Percentiles rank a stretch among this genome's conserved stretches.
These are phyloP conservation scores for Eimeria brunetti DNA, from an alignment of 169 alveolate genomes.

Conservation along the genomic window DNA sequence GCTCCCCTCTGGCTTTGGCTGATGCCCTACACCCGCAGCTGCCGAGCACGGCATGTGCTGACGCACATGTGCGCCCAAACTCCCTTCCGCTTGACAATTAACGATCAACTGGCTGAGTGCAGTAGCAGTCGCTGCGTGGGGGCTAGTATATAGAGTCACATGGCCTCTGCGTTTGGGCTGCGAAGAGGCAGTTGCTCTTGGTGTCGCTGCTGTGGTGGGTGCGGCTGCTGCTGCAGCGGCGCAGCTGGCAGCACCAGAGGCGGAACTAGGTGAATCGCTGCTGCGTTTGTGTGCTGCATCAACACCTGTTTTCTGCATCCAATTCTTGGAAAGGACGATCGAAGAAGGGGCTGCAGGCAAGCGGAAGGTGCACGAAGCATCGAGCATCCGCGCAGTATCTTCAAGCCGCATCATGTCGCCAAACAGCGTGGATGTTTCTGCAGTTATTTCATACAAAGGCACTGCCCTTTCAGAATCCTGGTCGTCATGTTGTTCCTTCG, in stretches of 20 bases:
- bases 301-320: neutral
- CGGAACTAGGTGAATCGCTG: neutral
- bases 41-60: neutral
- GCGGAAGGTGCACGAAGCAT: slow-evolving; percentile 68
- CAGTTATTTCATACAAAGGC: slow-evolving; percentile 48
- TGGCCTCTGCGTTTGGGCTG: neutral
- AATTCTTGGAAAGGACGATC: neutral
- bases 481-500: neutral
- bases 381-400: slow-evolving; percentile 64
- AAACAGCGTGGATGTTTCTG: slow-evolving; percentile 19
- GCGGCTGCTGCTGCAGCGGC: neutral
- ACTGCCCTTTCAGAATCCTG: slow-evolving; percentile 3
- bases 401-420: slow-evolving; percentile 72
- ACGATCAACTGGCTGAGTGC: slow-evolving; percentile 16
- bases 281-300: neutral
- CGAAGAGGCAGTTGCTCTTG: neutral
- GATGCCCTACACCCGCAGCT: neutral
- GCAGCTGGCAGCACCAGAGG: neutral
- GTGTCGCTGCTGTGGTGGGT: neutral
- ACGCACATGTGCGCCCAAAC: neutral
- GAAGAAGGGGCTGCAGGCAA: slow-evolving; percentile 66
- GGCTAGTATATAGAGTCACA: slow-evolving; percentile 9
- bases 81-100: neutral
- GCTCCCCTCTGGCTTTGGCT: neutral
- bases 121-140: slow-evolving; percentile 25